Evolutionary conservation across 306 rosid species (phyloP).

Genomic region (Spatholobus suberectus): DNA sequence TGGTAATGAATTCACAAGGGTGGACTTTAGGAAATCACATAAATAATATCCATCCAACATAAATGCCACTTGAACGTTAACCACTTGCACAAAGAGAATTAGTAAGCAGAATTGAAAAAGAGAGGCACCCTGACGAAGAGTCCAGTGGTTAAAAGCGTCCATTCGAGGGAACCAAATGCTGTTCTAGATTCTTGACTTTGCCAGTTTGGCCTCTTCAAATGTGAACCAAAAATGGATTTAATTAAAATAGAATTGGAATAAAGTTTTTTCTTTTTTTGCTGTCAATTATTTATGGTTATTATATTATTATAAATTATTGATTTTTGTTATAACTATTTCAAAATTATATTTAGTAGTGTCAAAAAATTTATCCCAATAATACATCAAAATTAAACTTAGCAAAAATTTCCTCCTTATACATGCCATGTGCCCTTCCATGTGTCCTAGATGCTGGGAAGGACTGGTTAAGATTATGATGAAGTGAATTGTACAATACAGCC

Average conservation of each 20-base stretch:
- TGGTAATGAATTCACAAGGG: background rate
- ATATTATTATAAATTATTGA: too few relatives aligned
- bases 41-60: background rate
- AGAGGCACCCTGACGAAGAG: background rate
- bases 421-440: background rate
- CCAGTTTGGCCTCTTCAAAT: background rate
- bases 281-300: too few relatives aligned
- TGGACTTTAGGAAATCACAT: background rate
- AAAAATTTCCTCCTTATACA: background rate
- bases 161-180: background rate
- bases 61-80: background rate
- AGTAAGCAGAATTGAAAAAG: slow-evolving; percentile 6
- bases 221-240: background rate
- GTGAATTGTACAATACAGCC: background rate
- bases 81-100: slow-evolving; percentile 14
- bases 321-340: background rate
- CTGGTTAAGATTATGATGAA: background rate
- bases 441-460: slow-evolving; percentile 14
- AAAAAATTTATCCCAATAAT: background rate
- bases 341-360: background rate
- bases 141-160: background rate
- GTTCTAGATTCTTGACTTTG: slow-evolving; percentile 21
- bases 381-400: background rate
- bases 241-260: background rate
- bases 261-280: background rate